Base-by-base conservation (phyloP, 805 yeast genomes). In the Lipomyces kockii region DNA sequence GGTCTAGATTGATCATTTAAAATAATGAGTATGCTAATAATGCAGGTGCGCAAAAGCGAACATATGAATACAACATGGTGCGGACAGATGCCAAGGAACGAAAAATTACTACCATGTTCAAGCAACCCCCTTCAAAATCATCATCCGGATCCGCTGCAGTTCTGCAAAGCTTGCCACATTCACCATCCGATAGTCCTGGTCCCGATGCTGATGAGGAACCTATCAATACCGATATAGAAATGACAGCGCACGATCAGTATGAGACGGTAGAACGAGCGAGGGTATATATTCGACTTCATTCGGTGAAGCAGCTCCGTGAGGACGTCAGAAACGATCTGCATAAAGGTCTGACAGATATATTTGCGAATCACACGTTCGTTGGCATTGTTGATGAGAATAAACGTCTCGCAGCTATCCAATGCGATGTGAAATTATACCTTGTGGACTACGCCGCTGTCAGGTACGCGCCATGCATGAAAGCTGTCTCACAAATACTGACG, bases 401-500 rank as follows among this genome's bases (percentile, higher is more conserved):
- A 68, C 80, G 98, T 56, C 80, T 94, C 25, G 88, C 90, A 14
- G 89, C 97, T n/a, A 81, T 94, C 56, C 99, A 95, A 76, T 85
- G 87, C 75, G 97, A 89, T 72, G 89, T 92, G 8, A 86, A 87
- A 66, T 80, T 95, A 14, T 89, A 84, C 75, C 78, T 95, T 29
- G 86, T 94, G 22, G 97, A 94, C 77, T 95, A 92, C 77, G 91
- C 89, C 0, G 83, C 90, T 0, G 76, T 91, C 0, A 81, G 88
- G 69, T 66, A 55, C 12, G 25, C n/a, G 17, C 20, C 0, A 17
- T 43, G 49, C 22, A 56, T 57, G n/a, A 27, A 11, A 35, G n/a
- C 22, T 17, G 6, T 7, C 55, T 27, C 11, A 37, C 9, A 3
- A n/a, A 35, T 11, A 14, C 58, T 17, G 9, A 34, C 25, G 17